These are phyloP conservation scores for Suillus hirtellus DNA, from an alignment of 768 basidiomycete genomes.

Conservation along the genomic window DNA sequence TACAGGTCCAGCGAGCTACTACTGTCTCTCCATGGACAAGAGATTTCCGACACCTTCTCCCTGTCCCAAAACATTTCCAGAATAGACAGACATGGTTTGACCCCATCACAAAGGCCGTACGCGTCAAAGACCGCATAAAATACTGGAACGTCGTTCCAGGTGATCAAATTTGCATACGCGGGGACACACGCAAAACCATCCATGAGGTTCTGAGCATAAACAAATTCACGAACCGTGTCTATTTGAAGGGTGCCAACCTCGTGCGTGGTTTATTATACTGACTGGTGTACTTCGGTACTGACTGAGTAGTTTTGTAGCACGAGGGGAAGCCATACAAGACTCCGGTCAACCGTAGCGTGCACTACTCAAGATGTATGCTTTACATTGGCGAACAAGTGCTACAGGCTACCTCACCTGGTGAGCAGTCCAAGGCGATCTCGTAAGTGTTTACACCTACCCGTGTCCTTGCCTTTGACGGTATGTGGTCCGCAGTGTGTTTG, in stretches of 20 bases:
- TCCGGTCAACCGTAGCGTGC: slow-evolving; percentile 42
- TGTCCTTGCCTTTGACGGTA: slow-evolving; percentile 4
- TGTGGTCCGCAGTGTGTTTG: slow-evolving; percentile 62
- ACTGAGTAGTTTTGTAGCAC: slow-evolving; percentile 15
- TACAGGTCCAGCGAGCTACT: slow-evolving; percentile 46
- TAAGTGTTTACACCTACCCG: slow-evolving; percentile 34
- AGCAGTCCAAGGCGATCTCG: slow-evolving; percentile 43
- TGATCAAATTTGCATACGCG: slow-evolving; percentile 71
- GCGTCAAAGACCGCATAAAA: slow-evolving; percentile 70
- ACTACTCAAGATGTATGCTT: slow-evolving; percentile 82
- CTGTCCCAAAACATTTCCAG: slow-evolving; percentile 56
- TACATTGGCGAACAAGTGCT: slow-evolving; percentile 69
- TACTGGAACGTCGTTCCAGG: slow-evolving; percentile 89
- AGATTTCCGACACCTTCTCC: slow-evolving; percentile 64
- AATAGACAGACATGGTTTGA: slow-evolving; percentile 46
- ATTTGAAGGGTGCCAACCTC: slow-evolving; percentile 47
- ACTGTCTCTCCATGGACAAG: slow-evolving; percentile 59
- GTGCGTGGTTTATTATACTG: slow-evolving; percentile 23
- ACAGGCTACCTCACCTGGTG: slow-evolving; percentile 41
- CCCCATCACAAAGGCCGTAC: slow-evolving; percentile 50
- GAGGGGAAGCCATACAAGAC: slow-evolving; percentile 23
- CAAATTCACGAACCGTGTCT: slow-evolving; percentile 65
- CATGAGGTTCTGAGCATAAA: slow-evolving; percentile 77
- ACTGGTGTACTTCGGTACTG: background rate
- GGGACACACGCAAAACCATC: slow-evolving; percentile 58